phyloP scores from a whole-genome alignment of 768 basidiomycete species.

The Boletus pseudo-olivaceus region DNA sequence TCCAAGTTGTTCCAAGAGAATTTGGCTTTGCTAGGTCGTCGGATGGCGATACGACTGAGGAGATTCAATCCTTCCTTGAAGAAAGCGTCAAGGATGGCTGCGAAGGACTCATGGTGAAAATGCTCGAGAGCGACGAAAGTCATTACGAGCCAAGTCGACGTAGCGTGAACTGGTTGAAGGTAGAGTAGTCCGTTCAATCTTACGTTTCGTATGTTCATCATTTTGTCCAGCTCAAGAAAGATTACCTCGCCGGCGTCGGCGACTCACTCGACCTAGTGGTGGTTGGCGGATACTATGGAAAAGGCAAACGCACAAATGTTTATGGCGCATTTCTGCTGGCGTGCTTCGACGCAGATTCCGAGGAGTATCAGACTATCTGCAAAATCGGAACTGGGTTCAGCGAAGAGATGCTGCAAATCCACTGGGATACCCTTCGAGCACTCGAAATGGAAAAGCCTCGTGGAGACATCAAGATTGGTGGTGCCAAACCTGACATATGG shows the following conservation, averaged over 20 bases:
- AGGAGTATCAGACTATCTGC: constrained; percentile 96
- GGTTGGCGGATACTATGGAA: constrained; percentile 96
- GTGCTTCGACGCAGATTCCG: constrained; percentile 91
- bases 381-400: constrained; percentile 99
- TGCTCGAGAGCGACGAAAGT: constrained; percentile 88
- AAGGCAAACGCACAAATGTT: constrained; percentile 95
- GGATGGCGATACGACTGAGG: constrained; percentile 85
- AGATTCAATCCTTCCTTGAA: constrained; percentile 92
- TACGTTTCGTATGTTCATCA: not conserved
- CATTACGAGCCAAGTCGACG: constrained; percentile 94
- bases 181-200: constrained; percentile 27
- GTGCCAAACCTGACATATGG: constrained; percentile 96
- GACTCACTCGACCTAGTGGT: constrained; percentile 97
- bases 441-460: constrained; percentile 67
- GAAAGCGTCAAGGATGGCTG: constrained; percentile 98
- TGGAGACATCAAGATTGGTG: constrained; percentile 84
- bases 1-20: constrained; percentile 79
- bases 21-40: constrained; percentile 92
- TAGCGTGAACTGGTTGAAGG: constrained; percentile 98
- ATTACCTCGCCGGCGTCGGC: constrained; percentile 93
- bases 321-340: constrained; percentile 98
- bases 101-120: constrained; percentile 99
- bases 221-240: constrained; percentile 83
- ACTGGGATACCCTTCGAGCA: constrained; percentile 79
- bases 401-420: constrained; percentile 80